Conservation (phyloP, 352 stramenopile species). For the Phytophthora syringae region DNA sequence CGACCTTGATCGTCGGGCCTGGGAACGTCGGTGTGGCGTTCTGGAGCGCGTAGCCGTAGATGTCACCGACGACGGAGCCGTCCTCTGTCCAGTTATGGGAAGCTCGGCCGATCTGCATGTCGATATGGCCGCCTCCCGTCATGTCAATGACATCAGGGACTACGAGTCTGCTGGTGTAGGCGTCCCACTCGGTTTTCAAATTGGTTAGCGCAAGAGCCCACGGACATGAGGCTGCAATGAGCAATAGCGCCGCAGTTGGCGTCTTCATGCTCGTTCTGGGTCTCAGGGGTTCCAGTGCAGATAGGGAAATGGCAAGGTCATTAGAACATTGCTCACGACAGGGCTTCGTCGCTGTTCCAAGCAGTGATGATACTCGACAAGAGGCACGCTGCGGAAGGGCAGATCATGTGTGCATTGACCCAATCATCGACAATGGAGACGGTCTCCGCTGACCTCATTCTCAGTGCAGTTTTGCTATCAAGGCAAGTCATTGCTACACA, state of each 20-base stretch:
- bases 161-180: constrained; percentile 39
- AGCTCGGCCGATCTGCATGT: constrained; percentile 51
- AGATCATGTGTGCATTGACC: constrained; percentile 4
- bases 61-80: constrained; percentile 43
- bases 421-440: constrained; percentile 21
- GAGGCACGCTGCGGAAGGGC: constrained; percentile 11
- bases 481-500: neutral
- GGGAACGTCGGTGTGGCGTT: constrained; percentile 53
- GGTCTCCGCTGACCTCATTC: constrained; percentile 19
- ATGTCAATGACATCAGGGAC: constrained; percentile 55
- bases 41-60: constrained; percentile 52
- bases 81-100: constrained; percentile 59
- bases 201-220: constrained; percentile 22
- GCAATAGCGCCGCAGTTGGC: neutral
- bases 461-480: constrained; percentile 5
- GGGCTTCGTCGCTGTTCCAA: too few relatives aligned
- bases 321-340: neutral
- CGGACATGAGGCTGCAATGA: neutral
- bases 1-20: constrained; percentile 59
- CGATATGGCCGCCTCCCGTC: constrained; percentile 41
- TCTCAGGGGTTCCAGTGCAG: neutral
- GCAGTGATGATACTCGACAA: neutral
- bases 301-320: constrained; percentile 16
- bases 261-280: constrained; percentile 11
- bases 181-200: constrained; percentile 48